These are phyloP conservation scores for Synchytrium microbalum DNA, from an alignment of 371 early-diverging fungal genomes.

Conservation along the genomic window DNA sequence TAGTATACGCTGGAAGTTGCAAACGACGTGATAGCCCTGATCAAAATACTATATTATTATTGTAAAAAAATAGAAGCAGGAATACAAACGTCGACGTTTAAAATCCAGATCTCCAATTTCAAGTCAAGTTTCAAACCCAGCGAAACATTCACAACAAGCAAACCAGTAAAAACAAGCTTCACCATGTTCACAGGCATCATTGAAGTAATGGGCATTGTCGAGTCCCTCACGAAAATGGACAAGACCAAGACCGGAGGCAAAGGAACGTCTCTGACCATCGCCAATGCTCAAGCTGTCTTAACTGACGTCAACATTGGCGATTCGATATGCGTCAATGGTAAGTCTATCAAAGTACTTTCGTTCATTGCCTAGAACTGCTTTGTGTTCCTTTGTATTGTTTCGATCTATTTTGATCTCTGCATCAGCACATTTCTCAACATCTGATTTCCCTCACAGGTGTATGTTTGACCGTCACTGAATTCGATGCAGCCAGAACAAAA, in stretches of 20 bases:
- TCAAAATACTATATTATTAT: no score
- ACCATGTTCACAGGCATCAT: constrained; percentile 96
- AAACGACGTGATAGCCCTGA: no score
- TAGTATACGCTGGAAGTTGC: no score
- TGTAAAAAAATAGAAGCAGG: no score
- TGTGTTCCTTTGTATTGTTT: neutral
- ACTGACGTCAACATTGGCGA: constrained; percentile 87
- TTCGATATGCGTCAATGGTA: constrained; percentile 91
- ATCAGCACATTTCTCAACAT: neutral
- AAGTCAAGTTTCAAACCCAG: no score
- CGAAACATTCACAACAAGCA: no score
- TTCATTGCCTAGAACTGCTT: neutral
- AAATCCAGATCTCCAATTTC: no score
- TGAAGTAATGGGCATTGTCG: constrained; percentile 77
- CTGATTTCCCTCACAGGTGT: constrained; percentile 50
- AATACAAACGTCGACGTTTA: no score
- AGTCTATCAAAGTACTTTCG: neutral
- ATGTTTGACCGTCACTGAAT: constrained; percentile 93
- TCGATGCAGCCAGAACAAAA: constrained; percentile 46
- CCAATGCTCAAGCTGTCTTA: constrained; percentile 61
- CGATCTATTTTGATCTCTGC: neutral
- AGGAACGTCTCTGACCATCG: constrained; percentile 77
- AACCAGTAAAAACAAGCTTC: no score
- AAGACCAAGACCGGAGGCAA: no score
- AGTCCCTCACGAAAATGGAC: constrained; percentile 56